phyloP scores from a whole-genome alignment of 164 flowering plant species.

The Aristolochia californica region DNA sequence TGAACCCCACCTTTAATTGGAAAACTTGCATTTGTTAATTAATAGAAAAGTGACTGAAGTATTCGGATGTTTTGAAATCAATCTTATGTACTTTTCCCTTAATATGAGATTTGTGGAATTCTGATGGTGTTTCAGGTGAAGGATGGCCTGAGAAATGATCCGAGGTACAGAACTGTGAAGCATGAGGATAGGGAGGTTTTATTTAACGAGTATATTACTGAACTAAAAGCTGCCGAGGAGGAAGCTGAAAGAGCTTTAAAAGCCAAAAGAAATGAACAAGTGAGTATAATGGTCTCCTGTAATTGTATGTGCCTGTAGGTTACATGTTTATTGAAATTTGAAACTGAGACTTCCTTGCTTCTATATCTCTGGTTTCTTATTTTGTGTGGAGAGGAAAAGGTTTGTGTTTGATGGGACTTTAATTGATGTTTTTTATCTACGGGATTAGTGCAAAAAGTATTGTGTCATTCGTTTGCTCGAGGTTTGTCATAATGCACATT shows the following conservation, averaged over 20 bases:
- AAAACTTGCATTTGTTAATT: no score
- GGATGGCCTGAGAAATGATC: slow-evolving; percentile 73
- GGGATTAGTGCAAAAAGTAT: no score
- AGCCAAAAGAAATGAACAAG: slow-evolving; percentile 78
- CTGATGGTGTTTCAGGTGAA: slow-evolving; percentile 65
- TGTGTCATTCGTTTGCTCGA: no score
- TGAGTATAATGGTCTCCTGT: slow-evolving; percentile 8
- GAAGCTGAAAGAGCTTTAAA: slow-evolving; percentile 49
- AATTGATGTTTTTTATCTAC: no score
- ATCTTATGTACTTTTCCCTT: not conserved
- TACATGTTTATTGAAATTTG: not conserved
- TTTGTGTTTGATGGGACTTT: no score
- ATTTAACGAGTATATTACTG: slow-evolving; percentile 70
- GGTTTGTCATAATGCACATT: no score
- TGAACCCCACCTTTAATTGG: no score
- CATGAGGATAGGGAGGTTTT: slow-evolving; percentile 86
- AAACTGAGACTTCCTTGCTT: no score
- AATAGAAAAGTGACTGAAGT: no score
- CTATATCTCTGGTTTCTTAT: not conserved
- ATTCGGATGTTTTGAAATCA: not conserved
- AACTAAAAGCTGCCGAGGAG: slow-evolving; percentile 54
- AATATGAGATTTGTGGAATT: no score
- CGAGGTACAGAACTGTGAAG: slow-evolving; percentile 71
- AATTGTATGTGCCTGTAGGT: not conserved
- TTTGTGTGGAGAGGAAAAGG: not conserved